Percentiles rank a stretch among this genome's conserved stretches.
These are phyloP conservation scores for Cryptococcus sp. DNA, from an alignment of 1,284 basidiomycete genomes.

Conservation along the genomic window DNA sequence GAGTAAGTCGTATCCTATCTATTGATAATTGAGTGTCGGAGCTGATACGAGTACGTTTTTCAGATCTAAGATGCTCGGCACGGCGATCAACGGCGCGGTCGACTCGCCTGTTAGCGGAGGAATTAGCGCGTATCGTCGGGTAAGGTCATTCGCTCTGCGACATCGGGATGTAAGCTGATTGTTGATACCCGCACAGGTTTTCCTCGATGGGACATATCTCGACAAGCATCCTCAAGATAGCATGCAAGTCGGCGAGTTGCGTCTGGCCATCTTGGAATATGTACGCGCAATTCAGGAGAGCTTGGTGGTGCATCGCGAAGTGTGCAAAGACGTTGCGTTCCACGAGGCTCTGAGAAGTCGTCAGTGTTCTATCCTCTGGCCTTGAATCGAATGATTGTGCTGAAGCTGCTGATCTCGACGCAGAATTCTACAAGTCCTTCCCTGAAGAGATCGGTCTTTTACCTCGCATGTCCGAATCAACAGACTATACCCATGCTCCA, in stretches of 20 bases:
- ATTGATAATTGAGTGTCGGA: neutral
- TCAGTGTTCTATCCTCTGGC: slow-evolving; percentile 23
- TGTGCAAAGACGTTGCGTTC: slow-evolving; percentile 89
- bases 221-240: slow-evolving; percentile 68
- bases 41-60: neutral
- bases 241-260: slow-evolving; percentile 69
- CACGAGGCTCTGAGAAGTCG: slow-evolving; percentile 82
- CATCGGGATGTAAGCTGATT: neutral
- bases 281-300: slow-evolving; percentile 80
- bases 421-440: slow-evolving; percentile 84
- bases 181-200: slow-evolving; percentile 49
- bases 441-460: slow-evolving; percentile 69
- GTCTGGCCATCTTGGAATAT: slow-evolving; percentile 76
- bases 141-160: slow-evolving; percentile 8
- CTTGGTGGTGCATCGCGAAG: slow-evolving; percentile 74
- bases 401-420: slow-evolving; percentile 3
- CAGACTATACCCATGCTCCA: neutral
- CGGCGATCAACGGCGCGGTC: slow-evolving; percentile 82
- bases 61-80: slow-evolving; percentile 80
- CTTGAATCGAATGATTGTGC: neutral
- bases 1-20: slow-evolving; percentile 31
- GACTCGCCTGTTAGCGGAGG: slow-evolving; percentile 79
- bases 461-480: slow-evolving; percentile 25
- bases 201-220: slow-evolving; percentile 72
- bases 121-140: slow-evolving; percentile 71